Base-by-base conservation (phyloP, 257 asterid genomes). In the Nicotiana benthamiana region DNA sequence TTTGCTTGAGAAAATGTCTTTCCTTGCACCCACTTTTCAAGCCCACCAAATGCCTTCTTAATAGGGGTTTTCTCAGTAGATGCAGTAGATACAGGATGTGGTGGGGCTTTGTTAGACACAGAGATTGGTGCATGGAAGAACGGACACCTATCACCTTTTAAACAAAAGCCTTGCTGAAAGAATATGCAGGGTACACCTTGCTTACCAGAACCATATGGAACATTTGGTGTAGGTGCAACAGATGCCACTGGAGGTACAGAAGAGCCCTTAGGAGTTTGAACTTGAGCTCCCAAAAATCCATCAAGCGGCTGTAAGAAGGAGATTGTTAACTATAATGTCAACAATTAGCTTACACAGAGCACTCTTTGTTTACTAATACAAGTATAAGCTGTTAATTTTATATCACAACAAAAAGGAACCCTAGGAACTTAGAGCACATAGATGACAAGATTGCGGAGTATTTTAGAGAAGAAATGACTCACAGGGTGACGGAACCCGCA, bases 401-500 rank as follows among this genome's bases (percentile, higher is more conserved):
- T 28, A 72, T 22, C 61, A 72, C 26, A 0, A 5, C 7, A 12
- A 1, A 13, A 70, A 36, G 5, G 76, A 36, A 36, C 18, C 52
- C 76, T 67, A 24, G 34, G 77, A 20, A 40, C 77, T 40, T 17
- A 12, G 20, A 68, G 60, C 59, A 72, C 78, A 72, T 24, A 46
- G 78, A 72, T 46, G 60, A 22, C 7, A 22, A 70, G 20, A 43
- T 22, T 43, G 59, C 12, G 18, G 16, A 68, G 32, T 68, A 40
- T 68, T 34, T 46, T 22, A 72, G 61, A 0, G 40, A 72, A 4
- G 78, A 72, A 51, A 51, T 63, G 63, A 88, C 97, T 91, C 72
- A 94, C 98, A 87, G 97, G 97, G 89, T 94, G 98, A 51, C 98
- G 92, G 76, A 92, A 93, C 1, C 80, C 88, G 48, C 98, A 94